Percentiles rank a stretch among this genome's conserved stretches.
phyloP scores from a whole-genome alignment of 1,284 basidiomycete species.

The Ceratobasidium sp. region DNA sequence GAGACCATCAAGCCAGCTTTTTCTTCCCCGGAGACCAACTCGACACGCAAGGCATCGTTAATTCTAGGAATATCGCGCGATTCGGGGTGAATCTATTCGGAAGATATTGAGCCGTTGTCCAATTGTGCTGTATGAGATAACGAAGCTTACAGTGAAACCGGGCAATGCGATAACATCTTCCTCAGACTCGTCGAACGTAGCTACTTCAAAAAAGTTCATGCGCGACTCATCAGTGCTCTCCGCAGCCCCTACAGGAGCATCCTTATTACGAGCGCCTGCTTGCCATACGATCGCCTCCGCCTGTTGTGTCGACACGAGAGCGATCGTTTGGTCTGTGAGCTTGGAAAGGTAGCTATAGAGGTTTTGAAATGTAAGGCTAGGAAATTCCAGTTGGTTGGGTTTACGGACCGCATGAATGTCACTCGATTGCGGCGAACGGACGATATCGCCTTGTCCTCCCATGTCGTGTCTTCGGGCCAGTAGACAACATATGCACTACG shows the following conservation, averaged over 20 bases:
- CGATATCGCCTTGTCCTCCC: conserved; percentile 48
- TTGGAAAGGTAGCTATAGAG: conserved; percentile 47
- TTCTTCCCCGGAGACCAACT: conserved; percentile 34
- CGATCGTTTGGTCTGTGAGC: conserved; percentile 48
- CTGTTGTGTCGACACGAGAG: conserved; percentile 46
- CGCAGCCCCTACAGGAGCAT: not conserved
- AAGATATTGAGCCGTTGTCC: too few species aligned
- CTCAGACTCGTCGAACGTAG: conserved; percentile 24
- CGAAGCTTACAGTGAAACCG: conserved; percentile 26
- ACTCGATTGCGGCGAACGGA: conserved; percentile 47
- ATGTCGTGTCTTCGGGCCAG: conserved; percentile 51
- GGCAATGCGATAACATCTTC: conserved; percentile 28
- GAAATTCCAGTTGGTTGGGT: too few species aligned
- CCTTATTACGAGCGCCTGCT: not conserved
- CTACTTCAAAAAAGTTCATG: conserved; percentile 35
- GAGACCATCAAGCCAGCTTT: conserved; percentile 18
- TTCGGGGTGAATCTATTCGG: too few species aligned
- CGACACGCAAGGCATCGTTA: not conserved
- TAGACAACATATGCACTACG: conserved; percentile 45
- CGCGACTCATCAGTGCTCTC: conserved; percentile 32
- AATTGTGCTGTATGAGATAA: too few species aligned
- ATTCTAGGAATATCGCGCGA: not conserved
- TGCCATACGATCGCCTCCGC: conserved; percentile 45
- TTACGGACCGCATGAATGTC: conserved; percentile 47
- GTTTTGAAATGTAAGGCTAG: too few species aligned